Evolutionary conservation across 768 basidiomycete genomes (phyloP).

Genomic region (Phylloporus sp.): DNA sequence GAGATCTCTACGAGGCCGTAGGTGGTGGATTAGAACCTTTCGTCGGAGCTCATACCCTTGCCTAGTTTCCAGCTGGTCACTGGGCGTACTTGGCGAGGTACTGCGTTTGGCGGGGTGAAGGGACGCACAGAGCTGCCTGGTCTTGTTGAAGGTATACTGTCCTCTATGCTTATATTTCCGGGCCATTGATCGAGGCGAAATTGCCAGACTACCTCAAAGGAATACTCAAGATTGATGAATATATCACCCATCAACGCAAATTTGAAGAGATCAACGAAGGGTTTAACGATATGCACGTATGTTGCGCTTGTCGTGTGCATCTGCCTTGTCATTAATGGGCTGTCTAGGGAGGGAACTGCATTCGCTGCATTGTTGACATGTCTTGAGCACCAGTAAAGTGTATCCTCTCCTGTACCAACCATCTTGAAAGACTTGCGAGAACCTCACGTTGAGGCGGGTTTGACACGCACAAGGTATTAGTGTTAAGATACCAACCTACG

Average conservation of each 20-base stretch:
- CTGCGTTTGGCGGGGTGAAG: conserved; percentile 97
- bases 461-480: conserved; percentile 9
- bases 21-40: conserved; percentile 25
- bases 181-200: neutral
- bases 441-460: neutral
- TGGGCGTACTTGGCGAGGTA: conserved; percentile 91
- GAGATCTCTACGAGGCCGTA: conserved; percentile 89
- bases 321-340: conserved; percentile 2
- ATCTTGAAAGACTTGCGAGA: neutral
- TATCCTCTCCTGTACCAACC: neutral
- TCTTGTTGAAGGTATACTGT: conserved; percentile 73
- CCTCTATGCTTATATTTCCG: neutral
- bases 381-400: conserved; percentile 31
- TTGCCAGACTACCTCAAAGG: conserved; percentile 73
- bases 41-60: conserved; percentile 6
- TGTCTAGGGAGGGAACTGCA: conserved; percentile 69
- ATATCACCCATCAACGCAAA: conserved; percentile 82
- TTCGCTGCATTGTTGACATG: conserved; percentile 96
- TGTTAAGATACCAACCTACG: conserved; percentile 6
- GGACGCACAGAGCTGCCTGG: conserved; percentile 94
- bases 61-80: conserved; percentile 65
- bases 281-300: conserved; percentile 95
- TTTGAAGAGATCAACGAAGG: conserved; percentile 79
- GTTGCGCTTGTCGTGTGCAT: conserved; percentile 34
- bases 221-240: conserved; percentile 89